Evolutionary conservation across 495 filamentous ascomycete genomes (phyloP).

Genomic region (Lophiotrema nucula): DNA sequence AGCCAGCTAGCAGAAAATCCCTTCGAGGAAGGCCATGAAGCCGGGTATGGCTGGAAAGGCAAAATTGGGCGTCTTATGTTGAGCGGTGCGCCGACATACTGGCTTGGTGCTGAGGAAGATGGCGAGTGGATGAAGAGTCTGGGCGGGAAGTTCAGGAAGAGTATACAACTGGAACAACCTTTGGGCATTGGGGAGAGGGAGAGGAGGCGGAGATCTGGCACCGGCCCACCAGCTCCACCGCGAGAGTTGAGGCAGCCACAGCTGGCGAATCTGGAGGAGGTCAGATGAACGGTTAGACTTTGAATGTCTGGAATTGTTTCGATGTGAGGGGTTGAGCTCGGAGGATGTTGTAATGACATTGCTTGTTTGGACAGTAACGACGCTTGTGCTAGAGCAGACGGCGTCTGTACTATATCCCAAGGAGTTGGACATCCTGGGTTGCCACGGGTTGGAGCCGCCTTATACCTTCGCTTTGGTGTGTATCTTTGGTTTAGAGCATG

Average conservation of each 20-base stretch:
- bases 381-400: neutral
- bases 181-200: constrained; percentile 62
- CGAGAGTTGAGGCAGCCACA: constrained; percentile 17
- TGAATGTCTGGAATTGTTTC: neutral
- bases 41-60: constrained; percentile 75
- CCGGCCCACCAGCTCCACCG: constrained; percentile 54
- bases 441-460: neutral
- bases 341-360: constrained; percentile 14
- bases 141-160: constrained; percentile 53
- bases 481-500: constrained; percentile 1
- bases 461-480: neutral
- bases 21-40: constrained; percentile 63
- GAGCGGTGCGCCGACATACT: constrained; percentile 66
- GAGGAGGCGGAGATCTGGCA: constrained; percentile 65
- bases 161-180: constrained; percentile 25
- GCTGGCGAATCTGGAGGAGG: constrained; percentile 25
- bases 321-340: neutral
- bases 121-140: constrained; percentile 59
- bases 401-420: constrained; percentile 4
- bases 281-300: constrained; percentile 11
- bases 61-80: constrained; percentile 73
- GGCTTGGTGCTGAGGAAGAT: constrained; percentile 61
- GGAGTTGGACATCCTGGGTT: neutral
- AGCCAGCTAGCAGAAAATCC: constrained; percentile 62
- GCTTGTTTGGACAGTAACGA: too few relatives aligned